phyloP scores from a whole-genome alignment of 2,329 filamentous ascomycete genomes.

The Microsporum audouinii region DNA sequence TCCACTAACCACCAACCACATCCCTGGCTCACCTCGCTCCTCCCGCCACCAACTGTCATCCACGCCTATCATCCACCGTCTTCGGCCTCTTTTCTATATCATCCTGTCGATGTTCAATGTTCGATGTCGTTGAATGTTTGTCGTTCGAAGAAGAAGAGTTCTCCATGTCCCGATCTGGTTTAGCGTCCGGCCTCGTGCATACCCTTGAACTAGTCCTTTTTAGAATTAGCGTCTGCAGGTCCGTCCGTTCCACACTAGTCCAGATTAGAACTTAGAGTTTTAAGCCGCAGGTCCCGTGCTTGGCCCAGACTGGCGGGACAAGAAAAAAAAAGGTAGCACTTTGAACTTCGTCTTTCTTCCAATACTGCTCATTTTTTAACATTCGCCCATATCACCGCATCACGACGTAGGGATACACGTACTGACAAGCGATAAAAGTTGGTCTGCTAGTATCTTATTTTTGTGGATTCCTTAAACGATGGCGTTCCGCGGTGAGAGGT shows the following conservation, averaged over 20 bases:
- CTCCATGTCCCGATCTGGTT: constrained; percentile 1
- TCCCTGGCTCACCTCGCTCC: background rate
- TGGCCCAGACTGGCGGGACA: constrained; percentile 4
- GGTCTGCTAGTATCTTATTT: too few relatives aligned
- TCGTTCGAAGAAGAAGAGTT: constrained; percentile 1
- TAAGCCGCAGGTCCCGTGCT: constrained; percentile 11
- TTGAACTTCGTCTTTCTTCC: background rate
- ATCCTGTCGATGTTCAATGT: background rate
- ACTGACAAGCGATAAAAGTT: background rate
- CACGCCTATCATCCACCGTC: background rate
- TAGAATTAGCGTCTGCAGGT: constrained; percentile 14
- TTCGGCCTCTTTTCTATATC: background rate
- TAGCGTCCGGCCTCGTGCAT: constrained; percentile 2
- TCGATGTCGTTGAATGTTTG: background rate
- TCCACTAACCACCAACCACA: background rate
- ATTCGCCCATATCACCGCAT: background rate
- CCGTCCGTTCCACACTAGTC: constrained; percentile 25
- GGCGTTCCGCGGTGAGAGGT: constrained; percentile 49
- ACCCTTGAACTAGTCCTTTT: constrained; percentile 16
- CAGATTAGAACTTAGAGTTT: constrained; percentile 17
- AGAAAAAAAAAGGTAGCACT: background rate
- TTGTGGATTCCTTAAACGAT: constrained; percentile 21
- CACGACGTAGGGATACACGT: background rate
- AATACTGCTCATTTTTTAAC: background rate
- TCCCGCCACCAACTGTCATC: background rate